Percentiles rank a stretch among this genome's conserved stretches.
These are phyloP conservation scores for Adansonia grandidieri DNA, from an alignment of 441 rosid genomes.

Conservation along the genomic window DNA sequence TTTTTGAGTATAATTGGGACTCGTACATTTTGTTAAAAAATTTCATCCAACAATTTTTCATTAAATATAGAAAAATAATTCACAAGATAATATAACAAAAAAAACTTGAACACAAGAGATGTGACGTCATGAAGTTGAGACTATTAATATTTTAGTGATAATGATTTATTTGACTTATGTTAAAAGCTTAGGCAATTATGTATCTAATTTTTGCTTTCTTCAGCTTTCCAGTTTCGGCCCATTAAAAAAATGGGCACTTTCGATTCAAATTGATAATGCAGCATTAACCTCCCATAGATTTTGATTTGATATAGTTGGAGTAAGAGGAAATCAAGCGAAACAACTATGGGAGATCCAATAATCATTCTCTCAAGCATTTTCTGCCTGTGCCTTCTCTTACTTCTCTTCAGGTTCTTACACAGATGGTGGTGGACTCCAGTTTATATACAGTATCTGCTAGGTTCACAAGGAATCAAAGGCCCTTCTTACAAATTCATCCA, in stretches of 20 bases:
- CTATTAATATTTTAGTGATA: neutral
- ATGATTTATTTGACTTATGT: neutral
- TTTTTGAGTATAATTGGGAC: too few relatives aligned
- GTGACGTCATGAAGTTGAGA: neutral
- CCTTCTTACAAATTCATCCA: slow-evolving; percentile 21
- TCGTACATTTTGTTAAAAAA: too few relatives aligned
- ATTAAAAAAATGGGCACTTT: neutral
- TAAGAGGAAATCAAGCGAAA: neutral
- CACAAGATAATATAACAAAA: too few relatives aligned
- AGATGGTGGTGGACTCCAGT: slow-evolving; percentile 46
- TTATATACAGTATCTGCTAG: slow-evolving; percentile 32
- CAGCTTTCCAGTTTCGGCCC: neutral
- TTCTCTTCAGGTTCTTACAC: slow-evolving; percentile 24
- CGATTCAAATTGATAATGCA: neutral
- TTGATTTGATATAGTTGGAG: neutral
- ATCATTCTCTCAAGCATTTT: neutral
- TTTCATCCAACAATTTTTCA: too few relatives aligned
- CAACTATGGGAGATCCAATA: neutral
- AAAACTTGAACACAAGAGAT: too few relatives aligned
- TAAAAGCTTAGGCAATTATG: neutral
- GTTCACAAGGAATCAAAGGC: slow-evolving; percentile 44
- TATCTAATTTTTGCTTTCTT: neutral
- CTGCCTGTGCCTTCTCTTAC: neutral
- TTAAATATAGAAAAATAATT: too few relatives aligned
- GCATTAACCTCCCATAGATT: neutral